Percentiles rank a stretch among this genome's conserved stretches.
Conservation (phyloP, 2,329 filamentous ascomycete species). For the Neonectria coccinea region DNA sequence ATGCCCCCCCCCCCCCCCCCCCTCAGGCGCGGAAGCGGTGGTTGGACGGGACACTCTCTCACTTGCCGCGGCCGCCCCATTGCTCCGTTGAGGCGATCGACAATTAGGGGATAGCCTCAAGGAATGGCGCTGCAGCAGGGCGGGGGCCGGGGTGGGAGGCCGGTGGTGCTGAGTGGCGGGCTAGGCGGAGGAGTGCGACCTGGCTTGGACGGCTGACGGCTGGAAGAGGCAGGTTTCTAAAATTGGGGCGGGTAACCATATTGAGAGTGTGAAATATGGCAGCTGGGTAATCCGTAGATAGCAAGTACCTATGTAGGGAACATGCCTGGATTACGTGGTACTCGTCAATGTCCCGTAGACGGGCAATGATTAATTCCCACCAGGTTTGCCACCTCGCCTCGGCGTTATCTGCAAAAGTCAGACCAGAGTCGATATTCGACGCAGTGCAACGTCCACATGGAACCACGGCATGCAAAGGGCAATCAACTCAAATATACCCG, state of each 20-base stretch:
- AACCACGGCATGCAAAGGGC: neutral
- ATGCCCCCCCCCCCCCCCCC: neutral
- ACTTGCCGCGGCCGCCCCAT: neutral
- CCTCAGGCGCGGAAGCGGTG: slow-evolving; percentile 4
- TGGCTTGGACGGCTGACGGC: neutral
- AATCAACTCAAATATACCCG: neutral
- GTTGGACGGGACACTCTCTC: neutral
- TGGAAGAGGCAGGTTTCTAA: neutral
- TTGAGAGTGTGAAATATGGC: too few species aligned
- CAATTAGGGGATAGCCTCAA: neutral
- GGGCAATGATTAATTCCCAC: neutral
- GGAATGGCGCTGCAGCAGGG: slow-evolving; percentile 13
- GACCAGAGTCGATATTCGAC: neutral
- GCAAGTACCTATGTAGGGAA: neutral
- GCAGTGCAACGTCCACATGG: neutral
- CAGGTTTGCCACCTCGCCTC: neutral
- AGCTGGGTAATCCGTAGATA: too few species aligned
- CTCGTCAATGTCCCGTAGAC: neutral
- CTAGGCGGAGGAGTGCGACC: slow-evolving; percentile 14
- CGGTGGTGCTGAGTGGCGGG: slow-evolving; percentile 23
- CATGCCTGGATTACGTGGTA: neutral
- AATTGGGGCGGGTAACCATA: neutral
- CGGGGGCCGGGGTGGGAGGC: slow-evolving; percentile 15
- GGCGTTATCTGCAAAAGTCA: neutral
- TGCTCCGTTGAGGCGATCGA: neutral